Base-by-base conservation (phyloP, 1,284 basidiomycete genomes). In the Prillingera fragicola region DNA sequence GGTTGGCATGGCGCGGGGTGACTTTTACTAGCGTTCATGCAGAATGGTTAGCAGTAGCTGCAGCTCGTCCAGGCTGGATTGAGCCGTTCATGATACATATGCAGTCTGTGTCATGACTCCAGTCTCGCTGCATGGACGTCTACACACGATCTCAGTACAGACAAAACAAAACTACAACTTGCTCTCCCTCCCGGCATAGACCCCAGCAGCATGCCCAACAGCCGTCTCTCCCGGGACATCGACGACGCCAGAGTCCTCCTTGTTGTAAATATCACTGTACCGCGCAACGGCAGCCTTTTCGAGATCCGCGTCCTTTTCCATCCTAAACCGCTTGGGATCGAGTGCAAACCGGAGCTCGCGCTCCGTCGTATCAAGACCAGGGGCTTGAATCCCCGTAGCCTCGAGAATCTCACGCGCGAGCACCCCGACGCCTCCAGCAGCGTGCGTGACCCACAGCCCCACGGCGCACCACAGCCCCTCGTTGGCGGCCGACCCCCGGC, bases 281-380 rank as follows among this genome's bases (percentile, higher is more conserved):
- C 46, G 43, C 8, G 24, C 33, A 31, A 62, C 33, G 32, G 57
- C 45, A 17, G 31, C 44, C n/a, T 36, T 24, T 24, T 44, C 42
- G 14, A 48, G n/a, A n/a, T 37, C 33, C 15, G 6, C 29, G 3
- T 19, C 40, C 5, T 38, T 23, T 24, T 32, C 19, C 18, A 46
- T 49, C 9, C 34, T 43, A 50, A 57, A 78, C 64, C 50, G 39
- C 19, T 41, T 43, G 8, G 60, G 60, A 25, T 57, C 52, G 8
- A 62, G 15, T 5, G 48, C 54, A 9, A 21, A 19, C 15, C 48
- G 41, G 24, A 62, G 25, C 22, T 36, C 45, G 21, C 27, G 23
- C 29, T 6, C 43, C 32, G 8, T 18, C 24, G 12, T 35, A 13
- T 37, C 24, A 5, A 10, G 1, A 28, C 35, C 8, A 13, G 17